phyloP scores from a whole-genome alignment of 148 eudicot genomes.

The Spergularia bocconei region DNA sequence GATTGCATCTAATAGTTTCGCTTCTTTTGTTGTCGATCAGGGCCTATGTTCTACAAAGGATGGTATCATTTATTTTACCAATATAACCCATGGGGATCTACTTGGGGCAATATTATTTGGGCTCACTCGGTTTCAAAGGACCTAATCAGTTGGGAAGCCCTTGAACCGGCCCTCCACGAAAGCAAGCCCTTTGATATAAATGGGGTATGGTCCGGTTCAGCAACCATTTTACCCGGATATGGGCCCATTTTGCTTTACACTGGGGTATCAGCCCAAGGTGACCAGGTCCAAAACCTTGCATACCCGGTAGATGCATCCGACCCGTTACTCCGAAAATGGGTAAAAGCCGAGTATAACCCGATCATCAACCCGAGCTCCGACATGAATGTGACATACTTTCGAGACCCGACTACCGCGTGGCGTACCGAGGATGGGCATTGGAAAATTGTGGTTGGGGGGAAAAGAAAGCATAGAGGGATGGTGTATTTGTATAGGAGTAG shows the following conservation, averaged over 20 bases:
- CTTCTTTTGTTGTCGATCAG: slow-evolving; percentile 25
- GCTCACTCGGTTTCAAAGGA: slow-evolving; percentile 70
- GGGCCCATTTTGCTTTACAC: slow-evolving; percentile 65
- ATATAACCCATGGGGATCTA: slow-evolving; percentile 60
- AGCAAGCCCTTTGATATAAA: slow-evolving; percentile 50
- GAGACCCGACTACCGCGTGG: slow-evolving; percentile 83
- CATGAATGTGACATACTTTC: slow-evolving; percentile 46
- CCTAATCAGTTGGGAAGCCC: slow-evolving; percentile 53
- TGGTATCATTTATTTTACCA: slow-evolving; percentile 63
- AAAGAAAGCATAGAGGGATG: slow-evolving; percentile 44
- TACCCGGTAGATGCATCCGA: slow-evolving; percentile 60
- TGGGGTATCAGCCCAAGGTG: slow-evolving; percentile 34
- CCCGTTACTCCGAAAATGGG: slow-evolving; percentile 64
- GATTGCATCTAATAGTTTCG: no score
- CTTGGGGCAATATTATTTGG: slow-evolving; percentile 83
- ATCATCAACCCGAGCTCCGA: slow-evolving; percentile 37
- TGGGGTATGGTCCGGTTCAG: slow-evolving; percentile 75
- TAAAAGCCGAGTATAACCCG: slow-evolving; percentile 81
- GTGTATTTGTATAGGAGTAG: slow-evolving; percentile 54
- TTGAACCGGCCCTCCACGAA: slow-evolving; percentile 52
- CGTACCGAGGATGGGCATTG: slow-evolving; percentile 42
- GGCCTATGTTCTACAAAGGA: slow-evolving; percentile 66
- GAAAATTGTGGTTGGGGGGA: slow-evolving; percentile 56
- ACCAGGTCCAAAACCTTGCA: slow-evolving; percentile 76
- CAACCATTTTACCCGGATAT: slow-evolving; percentile 47